Base-by-base conservation (phyloP, 2,329 filamentous ascomycete species). In the Fusarium sublunatum region DNA sequence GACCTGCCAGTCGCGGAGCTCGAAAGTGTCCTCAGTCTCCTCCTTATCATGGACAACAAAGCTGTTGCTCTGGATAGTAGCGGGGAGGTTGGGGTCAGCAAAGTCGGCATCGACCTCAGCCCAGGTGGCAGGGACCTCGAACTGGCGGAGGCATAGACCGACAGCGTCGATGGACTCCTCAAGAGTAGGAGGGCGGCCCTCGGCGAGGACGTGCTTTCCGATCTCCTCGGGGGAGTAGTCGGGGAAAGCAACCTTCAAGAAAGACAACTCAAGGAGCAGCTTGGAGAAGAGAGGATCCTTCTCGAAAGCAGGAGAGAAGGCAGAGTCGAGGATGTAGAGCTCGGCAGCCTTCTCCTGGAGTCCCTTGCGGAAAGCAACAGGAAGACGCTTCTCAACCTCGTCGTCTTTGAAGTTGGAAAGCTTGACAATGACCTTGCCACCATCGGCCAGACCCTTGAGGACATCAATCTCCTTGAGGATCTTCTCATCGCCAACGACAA, bases 331-430 rank as follows among this genome's bases (percentile, higher is more conserved):
- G 31, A 96, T 79, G 69, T 88, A 91, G 32, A 99, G 83, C 61
- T 89, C 80, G 31, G 93, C 81, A 31, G 84, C 83, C 76, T 91
- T 92, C 71, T 87, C 82, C 50, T 87, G 86, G 46, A 97, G 78
- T 12, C 84, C 82, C 77, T 91, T 92, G 73, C 91, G 88, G 64
- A 95, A 86, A 42, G 81, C 75, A 34, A 83, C 82, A 2, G 92
- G 86, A 6, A 99, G 81, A 69, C 91, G 89, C 85, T 96, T 96
- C 81, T 98, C 94, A 7, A 93, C 76, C 32, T 97, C 93, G 40
- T 96, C 94, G 47, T 92, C 87, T 79, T 96, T 97, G 75, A 92
- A 87, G 67, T 88, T 89, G 26, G 91, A 84, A 24, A 95, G 83
- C 71, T 88, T 91, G 38, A 97, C 72, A 52, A 97, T 84, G 40